phyloP scores from a whole-genome alignment of 2,329 filamentous ascomycete genomes.

The Colletotrichum sp. region DNA sequence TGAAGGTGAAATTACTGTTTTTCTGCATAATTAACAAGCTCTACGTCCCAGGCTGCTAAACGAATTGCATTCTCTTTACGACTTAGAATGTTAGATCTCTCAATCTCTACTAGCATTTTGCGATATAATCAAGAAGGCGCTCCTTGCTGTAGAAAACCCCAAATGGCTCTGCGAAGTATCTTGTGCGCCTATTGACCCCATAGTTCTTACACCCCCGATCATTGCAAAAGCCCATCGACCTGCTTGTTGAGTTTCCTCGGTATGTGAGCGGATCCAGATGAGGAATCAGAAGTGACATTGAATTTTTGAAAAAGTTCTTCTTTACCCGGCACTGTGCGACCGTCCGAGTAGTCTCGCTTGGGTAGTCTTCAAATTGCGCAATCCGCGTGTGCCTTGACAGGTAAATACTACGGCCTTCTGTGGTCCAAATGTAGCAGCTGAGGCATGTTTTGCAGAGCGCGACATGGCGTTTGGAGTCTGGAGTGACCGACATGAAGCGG shows the following conservation, averaged over 20 bases:
- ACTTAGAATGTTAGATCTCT: not conserved
- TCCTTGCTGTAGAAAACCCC: not conserved
- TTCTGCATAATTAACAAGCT: not conserved
- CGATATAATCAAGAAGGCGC: not conserved
- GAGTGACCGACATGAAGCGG: not conserved
- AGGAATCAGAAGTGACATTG: not conserved
- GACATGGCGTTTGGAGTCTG: not conserved
- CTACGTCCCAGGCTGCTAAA: not conserved
- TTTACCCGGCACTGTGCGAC: not conserved
- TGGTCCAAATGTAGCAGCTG: not conserved
- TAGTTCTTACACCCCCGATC: not conserved
- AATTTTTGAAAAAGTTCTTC: not conserved
- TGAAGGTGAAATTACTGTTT: rapidly evolving
- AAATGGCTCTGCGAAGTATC: not conserved
- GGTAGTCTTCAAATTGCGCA: not conserved
- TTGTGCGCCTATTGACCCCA: not conserved
- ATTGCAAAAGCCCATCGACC: not conserved
- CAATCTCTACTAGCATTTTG: not conserved
- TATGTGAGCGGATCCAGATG: not conserved
- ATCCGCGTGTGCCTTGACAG: not conserved
- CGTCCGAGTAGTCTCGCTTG: not conserved
- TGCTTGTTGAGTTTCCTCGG: not conserved
- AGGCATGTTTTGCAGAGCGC: not conserved
- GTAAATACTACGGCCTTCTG: not conserved
- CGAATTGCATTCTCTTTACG: not conserved